Percentiles rank a stretch among this genome's conserved stretches.
Evolutionary conservation across 139 green algal genomes (phyloP).

Genomic region (Tetratostichococcus sp.): DNA sequence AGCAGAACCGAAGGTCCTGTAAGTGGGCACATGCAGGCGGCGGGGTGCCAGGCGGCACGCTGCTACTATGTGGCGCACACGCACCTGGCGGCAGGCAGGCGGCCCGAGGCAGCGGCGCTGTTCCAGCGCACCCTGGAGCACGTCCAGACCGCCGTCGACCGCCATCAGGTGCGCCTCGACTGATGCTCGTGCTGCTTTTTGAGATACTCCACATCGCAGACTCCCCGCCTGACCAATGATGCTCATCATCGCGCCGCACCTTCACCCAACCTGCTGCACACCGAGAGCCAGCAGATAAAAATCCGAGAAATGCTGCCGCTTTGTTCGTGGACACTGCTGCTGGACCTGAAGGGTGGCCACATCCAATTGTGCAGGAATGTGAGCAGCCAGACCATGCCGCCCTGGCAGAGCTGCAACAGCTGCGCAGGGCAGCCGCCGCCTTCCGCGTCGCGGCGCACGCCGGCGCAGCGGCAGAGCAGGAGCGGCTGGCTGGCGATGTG

Average conservation of each 20-base stretch:
- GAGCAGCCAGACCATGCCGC: constrained; percentile 12
- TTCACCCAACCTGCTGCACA: too few species aligned
- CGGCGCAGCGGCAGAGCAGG: constrained; percentile 16
- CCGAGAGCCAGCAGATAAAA: too few species aligned
- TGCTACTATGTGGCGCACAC: constrained; percentile 54
- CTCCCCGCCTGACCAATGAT: too few species aligned
- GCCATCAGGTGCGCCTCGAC: constrained; percentile 12
- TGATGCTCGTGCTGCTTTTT: too few species aligned
- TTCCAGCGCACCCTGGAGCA: constrained; percentile 49
- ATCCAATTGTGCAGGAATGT: constrained; percentile 21
- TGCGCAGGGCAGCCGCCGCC: constrained; percentile 18
- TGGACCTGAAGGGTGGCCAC: too few species aligned
- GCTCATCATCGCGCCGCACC: too few species aligned
- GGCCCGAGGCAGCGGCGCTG: constrained; percentile 56
- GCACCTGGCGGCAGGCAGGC: constrained; percentile 36
- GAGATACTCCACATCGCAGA: too few species aligned
- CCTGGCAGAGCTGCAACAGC: constrained; percentile 8
- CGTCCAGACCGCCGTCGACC: constrained; percentile 16
- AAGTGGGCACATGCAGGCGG: constrained; percentile 15
- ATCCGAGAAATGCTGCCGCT: too few species aligned
- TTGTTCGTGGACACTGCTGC: too few species aligned
- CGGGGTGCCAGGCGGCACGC: constrained; percentile 36
- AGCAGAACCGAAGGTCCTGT: too few species aligned
- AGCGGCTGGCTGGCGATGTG: constrained; percentile 22
- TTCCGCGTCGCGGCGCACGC: constrained; percentile 30